Evolutionary conservation across 495 filamentous ascomycete genomes (phyloP), one percentile per base, ranked within the genome.

Genomic region (Aspergillus olivimuriae): DNA sequence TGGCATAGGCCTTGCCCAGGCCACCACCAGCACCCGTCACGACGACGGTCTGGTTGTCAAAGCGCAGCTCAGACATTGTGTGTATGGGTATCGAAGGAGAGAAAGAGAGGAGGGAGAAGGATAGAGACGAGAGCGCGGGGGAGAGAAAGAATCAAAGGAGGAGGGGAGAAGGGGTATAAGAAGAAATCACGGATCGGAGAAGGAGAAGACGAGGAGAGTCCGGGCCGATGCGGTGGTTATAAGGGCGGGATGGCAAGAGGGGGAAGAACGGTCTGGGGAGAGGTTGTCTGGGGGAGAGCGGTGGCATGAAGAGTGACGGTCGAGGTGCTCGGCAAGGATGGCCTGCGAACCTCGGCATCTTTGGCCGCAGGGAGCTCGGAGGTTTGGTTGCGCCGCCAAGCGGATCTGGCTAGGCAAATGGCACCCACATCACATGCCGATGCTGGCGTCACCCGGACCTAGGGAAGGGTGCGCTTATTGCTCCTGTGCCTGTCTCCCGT

Each of bases 1-100:
- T 69, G 49, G 87, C 87, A 72, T 96, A 96, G 58, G 84, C 84
- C 69, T 89, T 94, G 40, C 92, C 92, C 41, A 97, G 69, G 46
- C 94, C 92, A 66, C 94, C 94, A 45, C 92, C 91, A 41, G 94
- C 94, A 52, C 92, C 92, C 36, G 94, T 98, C 51, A 98, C 86
- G 41, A 98, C 90, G 51, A 94, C 88, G 49, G 91, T 91, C 74
- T 97, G 94, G 63, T 87, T 86, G 74, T 97, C 92, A 63, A 82
- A 98, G 48, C 94, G 81, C 63, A 98, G 74, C 68, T 86, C 81
- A 56, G 83, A 76, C 85, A 89, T 89, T 15, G 40, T 73, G 64
- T 26, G 38, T 49, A 35, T 51, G 34, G 53, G 23, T 47, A n/a
- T n/a, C n/a, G 35, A 37, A 49, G 48, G 53, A 44, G 44, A 51